Base-by-base conservation (phyloP, 2,329 filamentous ascomycete genomes). In the Rugonectria rugulosa region DNA sequence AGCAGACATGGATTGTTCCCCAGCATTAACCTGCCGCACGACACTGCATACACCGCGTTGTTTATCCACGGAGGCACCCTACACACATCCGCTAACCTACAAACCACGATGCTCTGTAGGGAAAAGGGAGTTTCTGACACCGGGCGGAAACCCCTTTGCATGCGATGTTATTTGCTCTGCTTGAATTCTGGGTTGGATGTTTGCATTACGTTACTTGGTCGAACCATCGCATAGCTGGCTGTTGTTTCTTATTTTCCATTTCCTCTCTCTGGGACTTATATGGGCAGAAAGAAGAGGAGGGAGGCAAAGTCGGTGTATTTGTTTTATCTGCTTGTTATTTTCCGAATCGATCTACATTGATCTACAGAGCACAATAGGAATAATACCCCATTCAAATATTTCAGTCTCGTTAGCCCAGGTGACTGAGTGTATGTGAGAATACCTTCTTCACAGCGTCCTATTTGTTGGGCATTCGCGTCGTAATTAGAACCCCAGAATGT, bases 361-460 rank as follows among this genome's bases (percentile, higher is more conserved):
- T 63, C 62, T 54, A 58, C 56, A 64, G 54, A 67, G 53, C 62
- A 64, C 63, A 65, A 62, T 64, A 67, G 61, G 64, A 67, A 67
- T 62, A 67, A 67, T 67, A 67, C 64, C 64, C 60, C 64, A 54
- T 61, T 64, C 61, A 61, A 65, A 46, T 27, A 27, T 3, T 36
- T 10, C 8, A 19, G n/a, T n/a, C n/a, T n/a, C n/a, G n/a, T n/a
- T n/a, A n/a, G n/a, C n/a, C n/a, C n/a, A n/a, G n/a, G n/a, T n/a
- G n/a, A n/a, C n/a, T n/a, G n/a, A n/a, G n/a, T n/a, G n/a, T n/a
- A n/a, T n/a, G n/a, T n/a, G n/a, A n/a, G n/a, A n/a, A n/a, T n/a
- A n/a, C n/a, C n/a, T n/a, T n/a, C n/a, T n/a, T n/a, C n/a, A n/a
- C n/a, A n/a, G n/a, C n/a, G n/a, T n/a, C n/a, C n/a, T n/a, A n/a